phyloP scores from a whole-genome alignment of 148 eudicot genomes.

The Silene latifolia region DNA sequence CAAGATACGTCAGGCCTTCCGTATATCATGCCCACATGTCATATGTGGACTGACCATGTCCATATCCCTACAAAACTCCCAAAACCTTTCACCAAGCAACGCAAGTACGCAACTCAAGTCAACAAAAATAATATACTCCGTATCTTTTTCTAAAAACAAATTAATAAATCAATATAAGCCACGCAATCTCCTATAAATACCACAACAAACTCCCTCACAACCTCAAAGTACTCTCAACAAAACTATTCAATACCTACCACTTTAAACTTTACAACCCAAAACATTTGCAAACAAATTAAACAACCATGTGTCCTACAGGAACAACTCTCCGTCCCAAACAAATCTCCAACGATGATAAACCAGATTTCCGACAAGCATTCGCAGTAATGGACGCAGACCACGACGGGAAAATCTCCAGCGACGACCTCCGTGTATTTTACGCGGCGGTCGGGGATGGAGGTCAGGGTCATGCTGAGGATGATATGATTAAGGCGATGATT shows the following conservation, averaged over 20 bases:
- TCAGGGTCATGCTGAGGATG: constrained; percentile 40
- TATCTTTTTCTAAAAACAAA: too few relatives aligned
- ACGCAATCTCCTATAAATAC: constrained; percentile 2
- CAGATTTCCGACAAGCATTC: constrained; percentile 53
- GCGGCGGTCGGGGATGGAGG: constrained; percentile 18
- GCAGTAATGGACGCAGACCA: constrained; percentile 63
- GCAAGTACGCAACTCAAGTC: background rate
- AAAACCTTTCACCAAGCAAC: constrained; percentile 9
- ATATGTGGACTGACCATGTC: background rate
- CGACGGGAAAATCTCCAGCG: constrained; percentile 70
- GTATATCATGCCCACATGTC: background rate
- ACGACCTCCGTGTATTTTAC: constrained; percentile 62
- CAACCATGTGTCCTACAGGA: constrained; percentile 62
- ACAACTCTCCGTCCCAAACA: constrained; percentile 14
- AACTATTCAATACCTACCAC: background rate
- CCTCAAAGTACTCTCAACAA: background rate
- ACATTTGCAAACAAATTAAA: too few relatives aligned
- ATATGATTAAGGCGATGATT: constrained; percentile 66
- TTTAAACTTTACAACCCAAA: too few relatives aligned
- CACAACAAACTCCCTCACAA: background rate
- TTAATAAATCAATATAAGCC: too few relatives aligned
- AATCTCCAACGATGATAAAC: constrained; percentile 1
- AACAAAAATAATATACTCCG: background rate
- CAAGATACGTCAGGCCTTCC: background rate
- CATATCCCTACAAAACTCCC: background rate